Base-by-base conservation (phyloP, 768 basidiomycete species). In the Termitomyces sp. region DNA sequence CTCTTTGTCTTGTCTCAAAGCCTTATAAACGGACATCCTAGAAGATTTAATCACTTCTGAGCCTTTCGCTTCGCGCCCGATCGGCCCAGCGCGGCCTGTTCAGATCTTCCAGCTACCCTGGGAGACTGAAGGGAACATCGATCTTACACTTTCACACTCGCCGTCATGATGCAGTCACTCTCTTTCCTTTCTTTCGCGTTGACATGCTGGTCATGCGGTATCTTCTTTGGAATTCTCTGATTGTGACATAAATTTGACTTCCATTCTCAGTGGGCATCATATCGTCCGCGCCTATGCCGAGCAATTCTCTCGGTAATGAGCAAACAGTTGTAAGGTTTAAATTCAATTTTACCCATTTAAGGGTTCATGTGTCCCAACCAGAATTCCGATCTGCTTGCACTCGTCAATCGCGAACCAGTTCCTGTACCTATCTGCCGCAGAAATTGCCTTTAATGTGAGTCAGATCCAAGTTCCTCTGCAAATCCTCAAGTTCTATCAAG, bases 121-220 rank as follows among this genome's bases (percentile, higher is more conserved):
- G 37, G 38, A 19, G 48, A 50, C 48, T 50, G 48, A 26, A 38
- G 22, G 37, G 24, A 17, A 26, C 9, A 34, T 26, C 34, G 8
- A 45, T 35, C 6, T 2, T 2, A 43, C 35, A 49, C 47, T 14
- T 34, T 37, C 10, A 37, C 22, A 11, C 35, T 34, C 12, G 21
- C 30, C 30, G 11, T 53, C n/a, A 42, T 26, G 24, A 60, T 61
- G 57, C 41, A 42, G 6, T 34, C 42, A 14, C 19, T 46, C 17
- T 41, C 53, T 43, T 44, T 53, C n/a, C 37, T 56, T 53, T 43
- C 44, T 21, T 37, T 58, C 28, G 51, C 28, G 15, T 46, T 61
- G 10, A 50, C 53, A 37, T 60, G 52, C 59, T 60, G 59, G 55
- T 46, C 55, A 46, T 57, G 37, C 26, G 55, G 58, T 59, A 35